Evolutionary conservation across 768 basidiomycete species (phyloP), one percentile per base, ranked within the genome.

Genomic region (Termitomyces sp.): DNA sequence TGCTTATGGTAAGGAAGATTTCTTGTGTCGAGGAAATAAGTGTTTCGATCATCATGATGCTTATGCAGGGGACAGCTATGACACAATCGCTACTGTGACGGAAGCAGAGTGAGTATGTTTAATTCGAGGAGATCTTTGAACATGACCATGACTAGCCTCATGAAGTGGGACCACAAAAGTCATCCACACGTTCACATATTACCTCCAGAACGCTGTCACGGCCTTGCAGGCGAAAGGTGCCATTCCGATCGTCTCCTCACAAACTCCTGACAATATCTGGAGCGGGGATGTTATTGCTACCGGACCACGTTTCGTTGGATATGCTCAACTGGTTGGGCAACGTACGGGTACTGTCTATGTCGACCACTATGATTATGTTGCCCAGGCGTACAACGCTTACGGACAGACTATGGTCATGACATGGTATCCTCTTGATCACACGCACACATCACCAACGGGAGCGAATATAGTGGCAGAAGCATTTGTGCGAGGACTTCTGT

Each of bases 261-360:
- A 77, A 57, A 81, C 81, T 3, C 80, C 81, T 7, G 66, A 72
- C 59, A 77, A 81, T 62, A 69, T 69, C 32, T 82, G 77, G 77
- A 53, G 66, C 2, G 71, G 71, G 44, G 66, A 65, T 21, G 60
- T 65, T 44, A 73, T 77, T 27, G 62, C 60, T n/a, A 66, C 75
- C n/a, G 68, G 69, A 14, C 68, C 75, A 12, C 72, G 79, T 19
- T 81, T 80, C 57, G 78, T 79, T 16, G 70, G 63, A 12, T 81
- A 81, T 62, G 77, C 79, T 12, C 64, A 75, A 55, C 66, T 67
- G 1, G 71, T 71, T 19, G 77, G 73, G 7, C 68, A 63, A 35
- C 68, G 70, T 9, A 78, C 74, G 8, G 63, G 67, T 10, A 75
- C 71, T 9, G 65, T 70, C 1, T 81, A 80, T 62, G 66, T 81